Evolutionary conservation across 148 eudicot genomes (phyloP).

Genomic region (Rhododendron molle): DNA sequence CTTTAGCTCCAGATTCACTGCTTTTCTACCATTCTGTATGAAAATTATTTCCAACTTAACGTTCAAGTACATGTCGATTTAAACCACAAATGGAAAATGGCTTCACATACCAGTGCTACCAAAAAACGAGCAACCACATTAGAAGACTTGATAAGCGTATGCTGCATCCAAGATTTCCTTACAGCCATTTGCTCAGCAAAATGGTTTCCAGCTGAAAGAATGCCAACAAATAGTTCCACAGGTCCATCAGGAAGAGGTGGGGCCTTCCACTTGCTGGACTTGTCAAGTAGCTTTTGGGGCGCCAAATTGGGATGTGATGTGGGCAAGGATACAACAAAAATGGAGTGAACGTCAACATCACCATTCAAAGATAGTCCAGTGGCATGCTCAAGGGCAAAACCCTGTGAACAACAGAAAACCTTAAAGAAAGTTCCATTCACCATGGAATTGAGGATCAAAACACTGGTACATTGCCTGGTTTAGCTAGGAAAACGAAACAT

Average conservation of each 20-base stretch:
- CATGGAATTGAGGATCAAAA: neutral
- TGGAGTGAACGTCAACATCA: constrained; percentile 67
- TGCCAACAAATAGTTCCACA: constrained; percentile 72
- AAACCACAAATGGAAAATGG: neutral
- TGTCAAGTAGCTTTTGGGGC: constrained; percentile 71
- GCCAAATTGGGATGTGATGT: constrained; percentile 78
- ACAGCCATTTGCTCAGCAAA: constrained; percentile 96
- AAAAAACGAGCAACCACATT: constrained; percentile 81
- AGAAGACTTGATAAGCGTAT: constrained; percentile 64
- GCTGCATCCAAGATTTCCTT: constrained; percentile 93
- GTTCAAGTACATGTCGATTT: neutral
- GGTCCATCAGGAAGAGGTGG: constrained; percentile 59
- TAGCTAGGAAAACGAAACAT: neutral
- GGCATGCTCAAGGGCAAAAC: constrained; percentile 88
- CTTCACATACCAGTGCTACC: constrained; percentile 73
- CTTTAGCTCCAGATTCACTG: constrained; percentile 68
- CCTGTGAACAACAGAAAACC: constrained; percentile 37
- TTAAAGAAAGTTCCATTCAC: constrained; percentile 7
- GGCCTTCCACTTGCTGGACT: constrained; percentile 65
- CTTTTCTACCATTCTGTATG: constrained; percentile 64
- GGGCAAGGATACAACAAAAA: constrained; percentile 82
- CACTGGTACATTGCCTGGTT: neutral
- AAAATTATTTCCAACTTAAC: neutral
- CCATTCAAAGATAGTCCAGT: constrained; percentile 76
- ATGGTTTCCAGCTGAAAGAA: constrained; percentile 90